These are phyloP conservation scores for Stevia rebaudiana DNA, from an alignment of 140 eudicot species.

Conservation along the genomic window DNA sequence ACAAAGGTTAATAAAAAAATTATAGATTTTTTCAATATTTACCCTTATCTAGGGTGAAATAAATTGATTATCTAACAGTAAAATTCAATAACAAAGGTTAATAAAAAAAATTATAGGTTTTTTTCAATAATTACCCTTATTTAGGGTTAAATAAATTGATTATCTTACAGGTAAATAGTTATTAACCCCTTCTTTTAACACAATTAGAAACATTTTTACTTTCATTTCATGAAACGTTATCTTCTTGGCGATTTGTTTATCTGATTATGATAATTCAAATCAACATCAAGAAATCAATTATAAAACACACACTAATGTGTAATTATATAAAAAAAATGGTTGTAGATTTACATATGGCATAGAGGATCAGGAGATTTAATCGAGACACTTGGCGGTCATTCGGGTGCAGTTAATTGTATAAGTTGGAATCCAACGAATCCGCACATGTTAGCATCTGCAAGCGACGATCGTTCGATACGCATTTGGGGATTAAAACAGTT, in stretches of 20 bases:
- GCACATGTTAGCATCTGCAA: constrained; percentile 79
- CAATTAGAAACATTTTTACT: neutral
- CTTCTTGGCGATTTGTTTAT: neutral
- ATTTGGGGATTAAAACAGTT: constrained; percentile 62
- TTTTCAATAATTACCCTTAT: too few relatives aligned
- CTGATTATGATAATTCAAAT: neutral
- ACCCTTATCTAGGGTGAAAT: too few relatives aligned
- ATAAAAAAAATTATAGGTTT: too few relatives aligned
- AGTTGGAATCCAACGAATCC: constrained; percentile 89
- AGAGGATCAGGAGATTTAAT: constrained; percentile 53
- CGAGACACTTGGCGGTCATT: constrained; percentile 53
- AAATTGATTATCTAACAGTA: too few relatives aligned
- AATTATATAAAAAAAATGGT: constrained; percentile 5
- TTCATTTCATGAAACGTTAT: neutral
- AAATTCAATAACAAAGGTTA: too few relatives aligned
- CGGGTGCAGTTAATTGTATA: constrained; percentile 78
- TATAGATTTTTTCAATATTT: too few relatives aligned
- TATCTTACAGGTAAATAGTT: too few relatives aligned
- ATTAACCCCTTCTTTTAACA: neutral
- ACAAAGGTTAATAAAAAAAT: too few relatives aligned
- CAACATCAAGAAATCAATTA: neutral
- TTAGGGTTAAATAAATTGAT: too few relatives aligned
- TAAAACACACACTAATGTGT: neutral
- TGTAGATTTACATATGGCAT: constrained; percentile 82
- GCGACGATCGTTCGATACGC: constrained; percentile 73